Base-by-base conservation (phyloP, 2,329 filamentous ascomycete genomes). In the Fusarium ramigenum region DNA sequence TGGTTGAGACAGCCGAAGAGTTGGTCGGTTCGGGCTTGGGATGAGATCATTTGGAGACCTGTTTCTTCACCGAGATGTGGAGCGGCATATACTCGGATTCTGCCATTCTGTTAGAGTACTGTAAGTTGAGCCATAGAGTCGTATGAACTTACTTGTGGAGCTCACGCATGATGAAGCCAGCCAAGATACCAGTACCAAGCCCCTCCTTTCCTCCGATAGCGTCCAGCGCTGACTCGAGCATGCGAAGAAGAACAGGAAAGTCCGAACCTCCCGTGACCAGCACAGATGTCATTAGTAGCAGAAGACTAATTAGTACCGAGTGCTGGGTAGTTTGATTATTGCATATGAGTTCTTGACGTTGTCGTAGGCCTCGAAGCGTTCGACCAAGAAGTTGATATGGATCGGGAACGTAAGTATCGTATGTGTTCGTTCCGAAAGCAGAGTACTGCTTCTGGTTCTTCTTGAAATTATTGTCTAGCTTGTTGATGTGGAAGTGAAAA, bases 201-300 rank as follows among this genome's bases (percentile, higher is more conserved):
- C 69, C 73, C 1, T 72, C 39, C 4, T 69, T 70, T 1, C 78
- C 79, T 0, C 79, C 79, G 4, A 80, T 75, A 1, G 74, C 78
- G 12, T 75, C 47, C 9, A 80, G 30, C 1, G 77, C 78, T 3
- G 77, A 77, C 28, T 80, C 76, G 0, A 80, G 54, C 74, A 80
- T 79, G 0, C 75, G 63, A 5, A 78, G 66, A 1, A 80, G 56
- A 0, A 74, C 70, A 0, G 79, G 77, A 30, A 79, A 80, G 30
- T 80, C 79, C 0, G 74, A 74, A 0, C 66, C 69, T 0, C 79
- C 79, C 0, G 75, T 79, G 2, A 81, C 77, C 43, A 80, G 75
- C 0, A 72, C 74, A 0, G 73, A 73, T 1, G 76, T 73, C 6
- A 81, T 69, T 1, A 80, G 56, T 0, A 80, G 23, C 3, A 81